phyloP scores from a whole-genome alignment of 257 asterid species.

The Jacaranda mimosifolia region DNA sequence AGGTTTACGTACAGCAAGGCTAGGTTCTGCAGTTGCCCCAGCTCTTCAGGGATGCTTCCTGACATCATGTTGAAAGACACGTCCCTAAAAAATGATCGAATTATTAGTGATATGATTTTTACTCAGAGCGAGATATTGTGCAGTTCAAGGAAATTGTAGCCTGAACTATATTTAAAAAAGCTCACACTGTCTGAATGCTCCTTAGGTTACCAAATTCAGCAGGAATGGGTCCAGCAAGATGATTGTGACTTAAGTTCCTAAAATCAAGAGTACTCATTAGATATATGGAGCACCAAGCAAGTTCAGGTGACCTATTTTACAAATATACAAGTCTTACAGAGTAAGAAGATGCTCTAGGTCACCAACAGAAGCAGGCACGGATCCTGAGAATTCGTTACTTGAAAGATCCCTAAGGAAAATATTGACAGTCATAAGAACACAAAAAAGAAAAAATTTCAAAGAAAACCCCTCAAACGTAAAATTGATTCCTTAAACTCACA shows the following conservation, averaged over 20 bases:
- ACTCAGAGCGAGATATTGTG: neutral
- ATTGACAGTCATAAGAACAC: conserved; percentile 15
- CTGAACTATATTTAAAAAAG: neutral
- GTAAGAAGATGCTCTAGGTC: conserved; percentile 96
- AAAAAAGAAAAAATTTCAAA: conserved; percentile 39
- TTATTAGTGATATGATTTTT: neutral
- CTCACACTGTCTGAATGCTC: conserved; percentile 88
- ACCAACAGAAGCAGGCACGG: conserved; percentile 87
- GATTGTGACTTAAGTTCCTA: conserved; percentile 89
- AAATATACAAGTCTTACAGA: conserved; percentile 56
- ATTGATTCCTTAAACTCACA: conserved; percentile 58
- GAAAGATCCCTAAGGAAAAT: conserved; percentile 78
- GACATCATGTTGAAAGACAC: conserved; percentile 77
- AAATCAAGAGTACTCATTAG: conserved; percentile 6
- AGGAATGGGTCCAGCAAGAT: conserved; percentile 72
- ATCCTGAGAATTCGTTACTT: conserved; percentile 77
- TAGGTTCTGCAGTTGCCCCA: conserved; percentile 92
- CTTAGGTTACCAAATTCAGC: conserved; percentile 81
- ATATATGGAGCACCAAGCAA: neutral
- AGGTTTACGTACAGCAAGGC: conserved; percentile 69
- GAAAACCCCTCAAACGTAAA: neutral
- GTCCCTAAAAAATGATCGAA: conserved; percentile 56
- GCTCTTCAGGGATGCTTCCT: conserved; percentile 74
- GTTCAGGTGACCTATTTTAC: neutral
- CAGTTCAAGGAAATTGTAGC: neutral